A percentile compares a stretch with the other conserved stretches of the same genome.
Conservation (phyloP, 306 rosid genomes). For the Ochetophila trinervis region DNA sequence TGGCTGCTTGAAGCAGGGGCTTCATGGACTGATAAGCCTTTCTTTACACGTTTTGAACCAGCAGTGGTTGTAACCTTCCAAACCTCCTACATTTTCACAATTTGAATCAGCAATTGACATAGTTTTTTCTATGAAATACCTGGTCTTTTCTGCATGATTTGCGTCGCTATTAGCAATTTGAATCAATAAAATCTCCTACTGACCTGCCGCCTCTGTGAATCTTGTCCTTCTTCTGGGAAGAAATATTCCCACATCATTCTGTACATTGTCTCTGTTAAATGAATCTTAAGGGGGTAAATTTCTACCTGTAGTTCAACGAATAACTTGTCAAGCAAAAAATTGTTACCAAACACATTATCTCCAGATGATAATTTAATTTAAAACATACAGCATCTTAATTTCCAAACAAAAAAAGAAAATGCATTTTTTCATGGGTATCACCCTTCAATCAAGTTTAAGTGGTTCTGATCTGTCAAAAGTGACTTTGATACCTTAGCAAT, state of each 20-base stretch:
- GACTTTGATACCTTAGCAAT: too few relatives aligned
- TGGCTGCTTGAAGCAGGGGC: slow-evolving; percentile 58
- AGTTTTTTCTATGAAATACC: slow-evolving; percentile 15
- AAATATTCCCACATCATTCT: slow-evolving; percentile 98
- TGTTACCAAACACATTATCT: too few relatives aligned
- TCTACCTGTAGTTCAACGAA: slow-evolving; percentile 56
- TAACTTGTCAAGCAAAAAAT: slow-evolving; percentile 30
- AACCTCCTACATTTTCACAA: slow-evolving; percentile 60
- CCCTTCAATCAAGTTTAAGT: too few relatives aligned
- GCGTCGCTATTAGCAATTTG: slow-evolving; percentile 12
- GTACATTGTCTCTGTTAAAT: slow-evolving; percentile 95
- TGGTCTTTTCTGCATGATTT: slow-evolving; percentile 14
- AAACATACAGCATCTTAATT: too few relatives aligned
- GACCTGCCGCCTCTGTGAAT: slow-evolving; percentile 96
- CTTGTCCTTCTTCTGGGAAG: slow-evolving; percentile 97
- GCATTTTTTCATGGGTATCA: too few relatives aligned
- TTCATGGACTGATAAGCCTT: slow-evolving; percentile 56
- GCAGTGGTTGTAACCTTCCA: slow-evolving; percentile 98
- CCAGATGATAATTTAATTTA: neutral
- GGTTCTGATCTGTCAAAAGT: too few relatives aligned
- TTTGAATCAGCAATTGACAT: slow-evolving; percentile 20
- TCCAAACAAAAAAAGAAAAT: too few relatives aligned
- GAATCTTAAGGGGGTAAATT: slow-evolving; percentile 94
- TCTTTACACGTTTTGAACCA: slow-evolving; percentile 88
- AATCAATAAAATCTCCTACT: slow-evolving; percentile 28